Base-by-base conservation (phyloP, 208 protist species). In the Zelonia costaricensis region DNA sequence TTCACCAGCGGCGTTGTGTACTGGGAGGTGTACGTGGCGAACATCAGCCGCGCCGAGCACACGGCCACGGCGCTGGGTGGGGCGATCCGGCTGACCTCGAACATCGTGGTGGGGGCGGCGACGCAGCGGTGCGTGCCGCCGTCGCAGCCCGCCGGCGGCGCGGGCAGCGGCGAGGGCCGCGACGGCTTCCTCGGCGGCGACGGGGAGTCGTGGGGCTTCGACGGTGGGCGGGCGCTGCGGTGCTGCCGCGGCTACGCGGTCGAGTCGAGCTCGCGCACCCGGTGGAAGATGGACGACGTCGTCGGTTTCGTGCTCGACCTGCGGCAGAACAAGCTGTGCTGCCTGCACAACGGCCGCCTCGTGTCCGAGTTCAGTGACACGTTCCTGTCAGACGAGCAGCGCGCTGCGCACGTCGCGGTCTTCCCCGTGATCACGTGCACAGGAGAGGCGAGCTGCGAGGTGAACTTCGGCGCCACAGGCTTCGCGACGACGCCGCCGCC, bases 291-390 rank as follows among this genome's bases (percentile, higher is more conserved):
- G 0, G 74, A 89, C 49, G 93, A 97, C 63, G 78, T 92, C 45
- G 69, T 96, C 45, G 93, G 93, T 12, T 65, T 95, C 30, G 31
- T 94, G 33, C 54, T 96, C 3, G 93, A 97, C 66, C 57, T 96
- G 20, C 65, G 80, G 27, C 62, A 68, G 12, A 78, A 80, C 46
- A 78, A 76, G 1, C 48, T 97, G 3, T 69, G 53, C 22, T 94
- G 77, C 49, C 47, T 82, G 20, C 82, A 91, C 66, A 91, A 97
- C 56, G 91, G 78, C 35, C 75, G 74, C 30, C 80, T 85, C 52
- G 74, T 89, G 23, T 78, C 80, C 53, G 53, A 76, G 25, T 91
- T 92, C 62, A 60, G 56, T 62, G 78, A 86, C 15, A 62, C 54
- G 20, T 70, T 85, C 30, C 39, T 76, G 40, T 69, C 62, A 22